Base-by-base conservation (phyloP, 2,329 filamentous ascomycete species). In the Plenodomus lindquistii region DNA sequence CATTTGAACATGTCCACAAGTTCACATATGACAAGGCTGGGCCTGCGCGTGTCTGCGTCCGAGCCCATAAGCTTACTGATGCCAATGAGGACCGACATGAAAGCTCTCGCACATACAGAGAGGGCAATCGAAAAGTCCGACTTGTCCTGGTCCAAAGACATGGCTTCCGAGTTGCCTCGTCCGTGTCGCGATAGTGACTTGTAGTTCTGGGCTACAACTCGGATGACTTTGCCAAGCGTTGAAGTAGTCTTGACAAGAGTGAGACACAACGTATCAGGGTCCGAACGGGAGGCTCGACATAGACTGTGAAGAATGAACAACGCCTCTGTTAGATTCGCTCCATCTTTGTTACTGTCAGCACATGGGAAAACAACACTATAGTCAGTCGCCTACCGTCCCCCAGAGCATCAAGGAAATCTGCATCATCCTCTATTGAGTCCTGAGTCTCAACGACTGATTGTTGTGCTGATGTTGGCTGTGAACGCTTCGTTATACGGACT, bases 1-100 rank as follows among this genome's bases (percentile, higher is more conserved):
- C 47, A 51, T 2, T 65, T 67, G 60, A 74, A 77, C 65, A 73
- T 73, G 2, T 66, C 60, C 10, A 73, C 63, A 11, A 64, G 50
- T 43, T 67, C 67, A 27, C 64, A 71, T 5, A 71, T 54, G 13
- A 73, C 49, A 7, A 65, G 42, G 20, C 55, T 60, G 0, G 56
- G 18, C 3, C 62, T 52, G 13, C 59, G 54, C 1, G 42, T 44
- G 9, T 60, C 56, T 7, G 41, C n/a, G 18, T 48, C 45, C 9
- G 48, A 34, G 5, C 55, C 44, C 9, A 47, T 39, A 20, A 73
- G 48, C 27, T 51, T 67, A 3, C 52, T 49, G 9, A 66, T 51
- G 6, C 70, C 69, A 7, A 70, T 55, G 2, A 72, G 58, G 8
- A 73, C 40, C 6, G 66, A 62, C 37, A 62, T 62, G 41, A 72